Conservation (phyloP, 2,329 filamentous ascomycete genomes). For the Aspergillus fumigatus region DNA sequence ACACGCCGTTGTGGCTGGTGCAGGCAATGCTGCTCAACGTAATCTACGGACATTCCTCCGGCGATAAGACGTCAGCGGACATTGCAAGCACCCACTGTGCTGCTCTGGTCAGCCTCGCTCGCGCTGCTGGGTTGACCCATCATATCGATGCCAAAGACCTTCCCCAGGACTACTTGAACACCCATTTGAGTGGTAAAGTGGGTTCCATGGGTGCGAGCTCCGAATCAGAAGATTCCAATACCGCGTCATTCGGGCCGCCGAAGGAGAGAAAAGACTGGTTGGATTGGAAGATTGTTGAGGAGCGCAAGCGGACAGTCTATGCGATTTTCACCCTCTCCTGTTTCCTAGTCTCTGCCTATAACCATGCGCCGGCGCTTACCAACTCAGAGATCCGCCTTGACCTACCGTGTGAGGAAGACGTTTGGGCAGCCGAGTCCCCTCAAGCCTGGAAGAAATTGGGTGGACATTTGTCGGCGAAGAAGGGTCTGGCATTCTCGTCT, state of each 20-base stretch:
- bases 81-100: constrained; percentile 91
- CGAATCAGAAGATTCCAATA: constrained; percentile 29
- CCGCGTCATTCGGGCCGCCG: constrained; percentile 29
- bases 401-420: constrained; percentile 86
- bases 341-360: constrained; percentile 85
- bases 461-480: constrained; percentile 66
- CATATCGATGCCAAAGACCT: constrained; percentile 35
- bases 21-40: constrained; percentile 97
- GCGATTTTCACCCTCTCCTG: constrained; percentile 89
- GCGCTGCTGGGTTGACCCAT: constrained; percentile 72
- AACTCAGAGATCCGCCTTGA: constrained; percentile 91
- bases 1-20: constrained; percentile 85
- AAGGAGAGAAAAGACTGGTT: constrained; percentile 64
- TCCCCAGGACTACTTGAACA: constrained; percentile 38
- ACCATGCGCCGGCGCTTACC: constrained; percentile 82
- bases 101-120: constrained; percentile 82
- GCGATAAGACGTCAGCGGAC: constrained; percentile 83
- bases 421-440: constrained; percentile 80
- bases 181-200: constrained; percentile 54
- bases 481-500: constrained; percentile 71
- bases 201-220: constrained; percentile 34
- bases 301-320: constrained; percentile 89
- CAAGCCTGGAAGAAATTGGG: constrained; percentile 75
- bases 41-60: constrained; percentile 91
- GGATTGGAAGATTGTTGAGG: constrained; percentile 81